Evolutionary conservation across 176 grass and related monocot genomes (phyloP), one percentile per base, ranked within the genome.

Genomic region (Triticum turgidum): DNA sequence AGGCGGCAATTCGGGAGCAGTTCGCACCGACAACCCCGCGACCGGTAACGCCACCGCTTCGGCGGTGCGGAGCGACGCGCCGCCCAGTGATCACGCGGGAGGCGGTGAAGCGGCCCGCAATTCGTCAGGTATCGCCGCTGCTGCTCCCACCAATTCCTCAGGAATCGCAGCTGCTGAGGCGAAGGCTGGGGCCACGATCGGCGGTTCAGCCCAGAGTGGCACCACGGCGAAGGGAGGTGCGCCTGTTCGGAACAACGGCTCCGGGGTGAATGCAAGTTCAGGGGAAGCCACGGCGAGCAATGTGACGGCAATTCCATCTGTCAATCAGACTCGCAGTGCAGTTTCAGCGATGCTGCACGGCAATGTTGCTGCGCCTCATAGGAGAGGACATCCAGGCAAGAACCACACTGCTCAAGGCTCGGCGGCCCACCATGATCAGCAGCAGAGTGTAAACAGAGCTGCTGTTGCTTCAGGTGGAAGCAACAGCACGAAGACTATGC

Each of bases 311-410:
- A 79, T 76, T 65, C 39, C 41, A 35, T 22, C 18, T 61, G 51
- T 11, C 62, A 91, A 84, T 67, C 88, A 90, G 78, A 90, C 85
- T 38, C 37, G 27, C 12, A 82, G 5, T 69, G 85, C 71, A 83
- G 68, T 77, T 89, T 6, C 71, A 76, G 76, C 1, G 15, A 21
- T 49, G 29, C 82, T 24, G 58, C 64, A 78, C 56, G 61, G 80
- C 34, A 45, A 75, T 58, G 84, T 81, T 58, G 49, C 73, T 54
- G 67, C n/a, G 11, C 83, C 87, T 45, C 86, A 80, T 33, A 65
- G 15, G 45, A 87, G 54, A 42, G 84, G 77, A 69, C 33, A 44
- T 92, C 56, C 77, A 44, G 79, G 61, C 65, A 91, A 86, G n/a
- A 86, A 85, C 77, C 88, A 86, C 17, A 81, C 88, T 5, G 51